These are phyloP conservation scores for Plasmodium cynomolgi DNA, from an alignment of 169 alveolate genomes.

Conservation along the genomic window DNA sequence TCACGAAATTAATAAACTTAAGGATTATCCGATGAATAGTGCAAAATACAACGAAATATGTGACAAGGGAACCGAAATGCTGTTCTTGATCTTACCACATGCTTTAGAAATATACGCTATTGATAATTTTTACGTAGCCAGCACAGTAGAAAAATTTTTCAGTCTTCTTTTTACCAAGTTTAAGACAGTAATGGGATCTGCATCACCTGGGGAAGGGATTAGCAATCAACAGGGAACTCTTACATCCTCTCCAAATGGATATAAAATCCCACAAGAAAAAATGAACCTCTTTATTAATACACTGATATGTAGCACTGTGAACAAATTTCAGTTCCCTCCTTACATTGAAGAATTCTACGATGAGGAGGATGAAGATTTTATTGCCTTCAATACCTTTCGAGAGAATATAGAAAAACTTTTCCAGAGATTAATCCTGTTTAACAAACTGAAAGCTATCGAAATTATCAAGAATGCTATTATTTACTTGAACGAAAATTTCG, in stretches of 20 bases:
- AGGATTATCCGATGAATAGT: conserved; percentile 31
- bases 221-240: background rate
- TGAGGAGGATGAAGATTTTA: conserved; percentile 66
- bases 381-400: conserved; percentile 33
- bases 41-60: conserved; percentile 45
- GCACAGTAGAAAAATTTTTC: conserved; percentile 54
- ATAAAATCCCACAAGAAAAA: conserved; percentile 42
- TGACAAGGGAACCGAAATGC: conserved; percentile 23
- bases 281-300: conserved; percentile 37
- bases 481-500: conserved; percentile 45
- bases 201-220: background rate
- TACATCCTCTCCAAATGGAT: background rate
- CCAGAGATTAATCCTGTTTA: conserved; percentile 66
- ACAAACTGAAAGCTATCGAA: conserved; percentile 63
- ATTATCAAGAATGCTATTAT: conserved; percentile 59
- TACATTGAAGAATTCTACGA: conserved; percentile 60
- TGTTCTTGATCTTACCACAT: conserved; percentile 45
- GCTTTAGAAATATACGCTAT: conserved; percentile 50
- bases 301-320: conserved; percentile 45
- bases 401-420: conserved; percentile 61
- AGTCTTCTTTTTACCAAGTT: conserved; percentile 66
- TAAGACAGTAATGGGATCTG: conserved; percentile 21
- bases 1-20: conserved; percentile 30
- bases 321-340: conserved; percentile 45
- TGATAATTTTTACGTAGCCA: conserved; percentile 37